Base-by-base conservation (phyloP, 169 alveolate species). In the Eimeria falciformis region DNA sequence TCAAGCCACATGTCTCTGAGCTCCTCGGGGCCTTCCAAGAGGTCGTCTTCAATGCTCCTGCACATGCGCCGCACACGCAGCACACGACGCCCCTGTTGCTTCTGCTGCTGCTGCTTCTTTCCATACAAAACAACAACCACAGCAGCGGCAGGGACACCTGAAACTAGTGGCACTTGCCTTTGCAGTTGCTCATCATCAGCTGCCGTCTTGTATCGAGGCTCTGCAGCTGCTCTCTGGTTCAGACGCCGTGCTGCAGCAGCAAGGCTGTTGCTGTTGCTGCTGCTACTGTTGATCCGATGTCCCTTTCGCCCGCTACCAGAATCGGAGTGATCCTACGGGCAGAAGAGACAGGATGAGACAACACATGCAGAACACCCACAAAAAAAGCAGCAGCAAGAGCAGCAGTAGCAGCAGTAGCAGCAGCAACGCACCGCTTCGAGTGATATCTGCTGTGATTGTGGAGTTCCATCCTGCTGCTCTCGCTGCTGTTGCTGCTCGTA, bases 1-100 rank as follows among this genome's bases (percentile, higher is more conserved):
- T 78, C 87, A 12, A 17, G n/a, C 87, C 87, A 78, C 33, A 78
- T 21, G 87, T 83, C 91, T 46, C 71, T 55, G 43, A 83, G 27
- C 65, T 37, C 91, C 79, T 83, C 91, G 33, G 91, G 66, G 50
- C 56, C 81, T 21, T 47, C 65, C 43, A 77, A 45, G 50, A 77
- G 45, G 68, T 45, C 69, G 18, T 46, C 69, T 21, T 47, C 69
- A 2, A 77, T 45, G 68, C 69, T 46, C 47, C 65, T 47, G 68
- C 68, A 47, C 50, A 6, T 5, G 33, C 7, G n/a, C 37, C 5
- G 29, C 5, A 62, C 11, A 5, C 33, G 33, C 27, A 33, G 56
- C 83, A 37, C 83, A 3, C 79, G 12, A 43, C 18, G 21, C 47
- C 79, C 5, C 46, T 12, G 62, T 17, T 12, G 62, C n/a, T 17